phyloP scores from a whole-genome alignment of 139 green algal genomes.

The Chlamydomonas sphaeroides region DNA sequence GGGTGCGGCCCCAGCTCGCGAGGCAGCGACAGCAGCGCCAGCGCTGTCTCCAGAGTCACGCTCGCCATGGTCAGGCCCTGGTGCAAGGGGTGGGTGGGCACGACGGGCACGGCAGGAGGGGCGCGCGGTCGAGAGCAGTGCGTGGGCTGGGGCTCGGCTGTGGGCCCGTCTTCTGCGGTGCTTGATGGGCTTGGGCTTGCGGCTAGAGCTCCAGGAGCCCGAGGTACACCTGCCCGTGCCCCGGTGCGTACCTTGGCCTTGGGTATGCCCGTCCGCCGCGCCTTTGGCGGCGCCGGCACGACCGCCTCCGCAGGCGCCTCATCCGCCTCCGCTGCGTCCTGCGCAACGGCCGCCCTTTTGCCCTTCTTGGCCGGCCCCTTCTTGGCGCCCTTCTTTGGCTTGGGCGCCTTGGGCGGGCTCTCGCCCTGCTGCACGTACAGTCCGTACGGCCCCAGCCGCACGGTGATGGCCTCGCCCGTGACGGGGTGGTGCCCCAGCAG shows the following conservation, averaged over 20 bases:
- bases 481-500: conserved; percentile 59
- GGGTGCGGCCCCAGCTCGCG: conserved; percentile 68
- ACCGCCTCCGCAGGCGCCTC: background rate
- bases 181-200: too few species aligned
- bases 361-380: background rate
- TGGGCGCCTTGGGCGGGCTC: too few species aligned
- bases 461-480: conserved; percentile 50
- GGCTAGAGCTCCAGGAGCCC: too few species aligned
- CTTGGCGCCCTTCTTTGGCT: background rate
- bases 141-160: too few species aligned
- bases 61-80: background rate
- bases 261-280: conserved; percentile 22
- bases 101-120: too few species aligned
- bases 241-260: conserved; percentile 18
- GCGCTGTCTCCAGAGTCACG: conserved; percentile 57
- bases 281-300: background rate
- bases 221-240: too few species aligned
- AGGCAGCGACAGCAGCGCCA: conserved; percentile 68
- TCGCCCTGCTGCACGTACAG: conserved; percentile 72
- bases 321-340: background rate
- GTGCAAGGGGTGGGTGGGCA: too few species aligned
- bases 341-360: background rate
- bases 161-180: too few species aligned
- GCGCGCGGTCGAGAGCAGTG: too few species aligned
- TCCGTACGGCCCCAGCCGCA: conserved; percentile 76